Evolutionary conservation across 768 basidiomycete species (phyloP).

Genomic region (Suillus discolor): DNA sequence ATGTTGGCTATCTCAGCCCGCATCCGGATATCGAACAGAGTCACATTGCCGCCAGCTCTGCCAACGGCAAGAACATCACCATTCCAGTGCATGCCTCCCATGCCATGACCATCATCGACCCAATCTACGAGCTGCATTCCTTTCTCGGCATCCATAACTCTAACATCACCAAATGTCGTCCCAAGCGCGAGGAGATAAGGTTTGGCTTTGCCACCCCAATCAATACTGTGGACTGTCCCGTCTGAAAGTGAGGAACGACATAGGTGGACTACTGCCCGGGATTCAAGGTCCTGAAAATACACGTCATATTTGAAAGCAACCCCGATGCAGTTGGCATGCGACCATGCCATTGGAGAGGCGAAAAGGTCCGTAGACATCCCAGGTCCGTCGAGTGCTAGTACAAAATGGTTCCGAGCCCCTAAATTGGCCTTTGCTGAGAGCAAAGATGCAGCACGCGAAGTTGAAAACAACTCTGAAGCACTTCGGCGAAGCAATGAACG

Average conservation of each 20-base stretch:
- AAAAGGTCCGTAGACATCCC: slow-evolving; percentile 56
- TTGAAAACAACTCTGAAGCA: slow-evolving; percentile 50
- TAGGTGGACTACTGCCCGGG: slow-evolving; percentile 52
- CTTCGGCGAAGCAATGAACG: slow-evolving; percentile 53
- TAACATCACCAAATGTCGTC: slow-evolving; percentile 50
- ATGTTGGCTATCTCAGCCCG: slow-evolving; percentile 29
- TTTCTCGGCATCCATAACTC: slow-evolving; percentile 53
- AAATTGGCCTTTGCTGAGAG: slow-evolving; percentile 64
- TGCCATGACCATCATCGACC: slow-evolving; percentile 34
- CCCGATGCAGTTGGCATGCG: slow-evolving; percentile 57
- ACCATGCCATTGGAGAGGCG: slow-evolving; percentile 66
- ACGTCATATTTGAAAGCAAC: slow-evolving; percentile 62
- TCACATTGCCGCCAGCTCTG: slow-evolving; percentile 39
- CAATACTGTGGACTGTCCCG: slow-evolving; percentile 48
- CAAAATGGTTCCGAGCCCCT: slow-evolving; percentile 52
- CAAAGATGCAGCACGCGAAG: slow-evolving; percentile 30
- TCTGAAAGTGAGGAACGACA: slow-evolving; percentile 39
- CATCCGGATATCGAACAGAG: slow-evolving; percentile 39
- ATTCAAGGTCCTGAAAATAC: slow-evolving; percentile 64
- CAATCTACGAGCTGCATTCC: slow-evolving; percentile 33
- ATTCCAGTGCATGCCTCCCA: slow-evolving; percentile 45
- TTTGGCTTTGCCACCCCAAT: slow-evolving; percentile 49
- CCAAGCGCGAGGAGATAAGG: slow-evolving; percentile 53
- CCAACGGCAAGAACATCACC: slow-evolving; percentile 42
- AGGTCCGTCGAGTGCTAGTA: slow-evolving; percentile 65